These are phyloP conservation scores for Cutaneotrichosporon curvatum DNA, from an alignment of 1,284 basidiomycete species.

Conservation along the genomic window DNA sequence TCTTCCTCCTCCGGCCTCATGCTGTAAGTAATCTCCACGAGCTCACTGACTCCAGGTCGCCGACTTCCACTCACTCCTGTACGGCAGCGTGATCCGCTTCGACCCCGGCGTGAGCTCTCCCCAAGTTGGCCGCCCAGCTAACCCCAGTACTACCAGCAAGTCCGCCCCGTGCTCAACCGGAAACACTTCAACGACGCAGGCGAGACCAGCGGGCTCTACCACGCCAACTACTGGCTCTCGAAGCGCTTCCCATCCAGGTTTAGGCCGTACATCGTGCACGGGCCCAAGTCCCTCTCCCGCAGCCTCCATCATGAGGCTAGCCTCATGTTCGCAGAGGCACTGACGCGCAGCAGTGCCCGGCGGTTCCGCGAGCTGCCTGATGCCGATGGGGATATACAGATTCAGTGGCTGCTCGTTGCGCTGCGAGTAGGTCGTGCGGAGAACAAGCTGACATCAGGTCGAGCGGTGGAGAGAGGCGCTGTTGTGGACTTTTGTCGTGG, in stretches of 20 bases:
- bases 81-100: slow-evolving; percentile 41
- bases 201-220: slow-evolving; percentile 37
- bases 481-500: slow-evolving; percentile 41
- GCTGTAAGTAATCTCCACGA: not conserved
- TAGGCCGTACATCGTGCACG: slow-evolving; percentile 41
- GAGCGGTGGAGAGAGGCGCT: slow-evolving; percentile 45
- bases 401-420: slow-evolving; percentile 38
- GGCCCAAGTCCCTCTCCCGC: slow-evolving; percentile 40
- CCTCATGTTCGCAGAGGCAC: slow-evolving; percentile 38
- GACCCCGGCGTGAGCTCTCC: slow-evolving; percentile 26
- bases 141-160: slow-evolving; percentile 30
- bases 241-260: slow-evolving; percentile 35
- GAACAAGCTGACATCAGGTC: slow-evolving; percentile 17
- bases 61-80: slow-evolving; percentile 33
- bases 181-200: slow-evolving; percentile 32
- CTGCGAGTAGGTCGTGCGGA: slow-evolving; percentile 17
- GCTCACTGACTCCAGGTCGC: not conserved
- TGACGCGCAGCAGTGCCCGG: slow-evolving; percentile 26
- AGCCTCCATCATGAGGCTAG: slow-evolving; percentile 41
- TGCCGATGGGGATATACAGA: slow-evolving; percentile 38
- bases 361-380: slow-evolving; percentile 34
- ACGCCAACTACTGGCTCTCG: slow-evolving; percentile 40
- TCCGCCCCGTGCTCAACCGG: slow-evolving; percentile 29
- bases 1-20: slow-evolving; percentile 19
- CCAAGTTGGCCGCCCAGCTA: not conserved